Evolutionary conservation across 345 rosid genomes (phyloP).

Genomic region (Eucalyptus guilfoylei): DNA sequence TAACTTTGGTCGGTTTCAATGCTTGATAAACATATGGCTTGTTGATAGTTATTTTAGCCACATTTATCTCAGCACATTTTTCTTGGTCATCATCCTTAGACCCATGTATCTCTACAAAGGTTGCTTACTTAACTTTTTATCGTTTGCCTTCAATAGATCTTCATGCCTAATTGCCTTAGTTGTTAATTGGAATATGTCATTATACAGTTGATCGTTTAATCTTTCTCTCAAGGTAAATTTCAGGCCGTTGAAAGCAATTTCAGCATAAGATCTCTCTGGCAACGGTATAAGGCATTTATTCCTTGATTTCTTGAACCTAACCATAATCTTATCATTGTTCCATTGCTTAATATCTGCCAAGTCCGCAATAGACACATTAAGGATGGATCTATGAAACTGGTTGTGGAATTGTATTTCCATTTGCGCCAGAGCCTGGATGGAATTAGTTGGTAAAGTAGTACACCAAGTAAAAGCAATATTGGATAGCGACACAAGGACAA

Average conservation of each 20-base stretch:
- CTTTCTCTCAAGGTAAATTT: background rate
- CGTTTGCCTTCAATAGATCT: background rate
- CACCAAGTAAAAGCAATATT: background rate
- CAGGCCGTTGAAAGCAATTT: background rate
- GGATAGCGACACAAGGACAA: background rate
- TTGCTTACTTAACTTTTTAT: background rate
- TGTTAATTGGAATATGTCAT: background rate
- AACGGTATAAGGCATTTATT: background rate
- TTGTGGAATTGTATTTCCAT: background rate
- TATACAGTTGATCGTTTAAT: background rate
- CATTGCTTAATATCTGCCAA: background rate
- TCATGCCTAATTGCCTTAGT: background rate
- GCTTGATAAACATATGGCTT: background rate
- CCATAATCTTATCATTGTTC: background rate
- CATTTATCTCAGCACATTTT: background rate
- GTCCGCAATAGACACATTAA: background rate
- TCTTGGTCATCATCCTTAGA: background rate
- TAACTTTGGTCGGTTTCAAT: background rate
- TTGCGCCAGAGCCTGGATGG: background rate
- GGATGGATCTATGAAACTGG: background rate
- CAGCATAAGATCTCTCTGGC: background rate
- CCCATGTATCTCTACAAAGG: background rate
- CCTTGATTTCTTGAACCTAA: background rate
- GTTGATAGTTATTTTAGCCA: background rate
- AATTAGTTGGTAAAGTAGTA: background rate